These are phyloP conservation scores for Ambrosiella beaveri DNA, from an alignment of 2,329 filamentous ascomycete genomes.

Conservation along the genomic window DNA sequence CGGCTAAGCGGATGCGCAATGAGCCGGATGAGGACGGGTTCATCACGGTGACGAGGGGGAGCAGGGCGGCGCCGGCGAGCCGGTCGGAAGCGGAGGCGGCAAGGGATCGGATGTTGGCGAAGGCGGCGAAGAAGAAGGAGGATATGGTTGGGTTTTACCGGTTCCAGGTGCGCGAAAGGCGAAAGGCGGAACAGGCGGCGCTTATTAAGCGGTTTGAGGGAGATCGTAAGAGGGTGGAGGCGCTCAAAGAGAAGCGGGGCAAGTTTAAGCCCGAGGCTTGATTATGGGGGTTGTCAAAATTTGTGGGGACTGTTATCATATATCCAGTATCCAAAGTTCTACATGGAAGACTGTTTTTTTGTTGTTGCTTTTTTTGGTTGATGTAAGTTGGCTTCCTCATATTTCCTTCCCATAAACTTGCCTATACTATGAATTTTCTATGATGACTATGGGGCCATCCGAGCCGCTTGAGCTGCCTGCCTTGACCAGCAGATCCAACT, in stretches of 20 bases:
- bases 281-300: conserved; percentile 10
- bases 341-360: neutral
- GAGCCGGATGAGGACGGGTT: conserved; percentile 92
- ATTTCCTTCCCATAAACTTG: neutral
- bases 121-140: conserved; percentile 42
- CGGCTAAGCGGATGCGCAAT: conserved; percentile 48
- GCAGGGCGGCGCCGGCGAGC: conserved; percentile 54
- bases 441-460: conserved; percentile 9
- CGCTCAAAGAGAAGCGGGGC: conserved; percentile 50
- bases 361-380: neutral
- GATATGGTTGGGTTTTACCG: conserved; percentile 62
- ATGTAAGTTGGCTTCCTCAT: neutral
- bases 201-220: conserved; percentile 57
- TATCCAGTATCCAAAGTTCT: neutral
- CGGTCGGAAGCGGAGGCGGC: conserved; percentile 52
- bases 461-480: neutral
- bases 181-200: conserved; percentile 55
- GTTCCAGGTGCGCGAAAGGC: conserved; percentile 64
- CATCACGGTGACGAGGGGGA: conserved; percentile 72
- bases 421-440: neutral
- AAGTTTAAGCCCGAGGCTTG: conserved; percentile 38
- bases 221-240: conserved; percentile 53
- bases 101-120: conserved; percentile 41
- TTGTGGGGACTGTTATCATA: neutral
- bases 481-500: conserved; percentile 3